Evolutionary conservation across 495 filamentous ascomycete genomes (phyloP).

Genomic region (Extremus antarcticus): DNA sequence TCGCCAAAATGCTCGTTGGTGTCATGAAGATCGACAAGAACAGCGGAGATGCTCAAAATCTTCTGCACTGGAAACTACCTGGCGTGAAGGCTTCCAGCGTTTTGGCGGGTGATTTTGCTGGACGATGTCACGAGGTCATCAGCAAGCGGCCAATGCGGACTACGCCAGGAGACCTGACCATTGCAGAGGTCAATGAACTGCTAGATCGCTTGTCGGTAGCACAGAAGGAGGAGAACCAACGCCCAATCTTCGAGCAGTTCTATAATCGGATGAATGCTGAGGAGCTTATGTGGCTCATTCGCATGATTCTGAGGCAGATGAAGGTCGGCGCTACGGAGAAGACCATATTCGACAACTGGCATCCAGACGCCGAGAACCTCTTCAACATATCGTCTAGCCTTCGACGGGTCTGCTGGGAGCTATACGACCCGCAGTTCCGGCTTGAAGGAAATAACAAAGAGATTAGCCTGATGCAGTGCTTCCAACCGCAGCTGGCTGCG

Average conservation of each 20-base stretch:
- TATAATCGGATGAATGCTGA: constrained; percentile 88
- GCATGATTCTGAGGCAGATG: constrained; percentile 93
- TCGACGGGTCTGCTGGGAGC: constrained; percentile 88
- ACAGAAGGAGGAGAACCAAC: constrained; percentile 69
- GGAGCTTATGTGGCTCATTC: constrained; percentile 86
- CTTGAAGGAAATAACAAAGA: constrained; percentile 66
- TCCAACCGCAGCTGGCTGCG: constrained; percentile 91
- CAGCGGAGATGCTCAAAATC: constrained; percentile 72
- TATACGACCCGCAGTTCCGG: constrained; percentile 63
- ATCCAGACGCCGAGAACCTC: constrained; percentile 79
- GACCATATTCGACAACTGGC: constrained; percentile 84
- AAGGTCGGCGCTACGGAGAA: constrained; percentile 95
- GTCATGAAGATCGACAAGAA: constrained; percentile 88
- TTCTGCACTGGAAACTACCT: constrained; percentile 91
- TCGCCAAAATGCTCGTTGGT: constrained; percentile 78
- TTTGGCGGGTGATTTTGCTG: constrained; percentile 83
- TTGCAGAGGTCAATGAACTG: constrained; percentile 80
- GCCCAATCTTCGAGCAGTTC: constrained; percentile 68
- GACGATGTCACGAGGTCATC: constrained; percentile 74
- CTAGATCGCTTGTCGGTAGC: constrained; percentile 68
- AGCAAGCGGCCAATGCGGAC: constrained; percentile 72
- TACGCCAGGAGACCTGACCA: constrained; percentile 62
- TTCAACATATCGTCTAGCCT: constrained; percentile 89
- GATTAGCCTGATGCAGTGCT: constrained; percentile 83
- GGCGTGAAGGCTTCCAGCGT: constrained; percentile 49